A percentile compares a stretch with the other conserved stretches of the same genome.
phyloP scores from a whole-genome alignment of 257 asterid genomes.

The Leptodermis oblonga region DNA sequence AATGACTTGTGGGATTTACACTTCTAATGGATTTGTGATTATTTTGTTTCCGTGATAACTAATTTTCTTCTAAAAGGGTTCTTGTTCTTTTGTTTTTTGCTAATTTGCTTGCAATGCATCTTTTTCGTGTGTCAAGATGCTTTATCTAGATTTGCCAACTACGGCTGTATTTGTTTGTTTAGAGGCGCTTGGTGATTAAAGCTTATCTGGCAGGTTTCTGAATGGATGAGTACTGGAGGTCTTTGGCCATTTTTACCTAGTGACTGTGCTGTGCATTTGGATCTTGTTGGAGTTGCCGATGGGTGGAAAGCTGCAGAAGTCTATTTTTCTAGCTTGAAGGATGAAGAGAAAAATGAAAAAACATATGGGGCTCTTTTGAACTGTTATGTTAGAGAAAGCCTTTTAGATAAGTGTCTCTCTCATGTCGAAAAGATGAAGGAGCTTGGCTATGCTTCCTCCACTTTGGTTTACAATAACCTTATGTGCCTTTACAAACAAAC shows the following conservation, averaged over 20 bases:
- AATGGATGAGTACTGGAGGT: constrained; percentile 38
- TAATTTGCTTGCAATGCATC: neutral
- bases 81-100: too few species aligned
- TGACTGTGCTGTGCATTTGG: constrained; percentile 62
- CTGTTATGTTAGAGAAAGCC: constrained; percentile 48
- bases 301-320: constrained; percentile 52
- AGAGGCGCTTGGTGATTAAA: constrained; percentile 16
- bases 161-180: constrained; percentile 14
- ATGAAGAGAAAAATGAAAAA: constrained; percentile 39
- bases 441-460: constrained; percentile 33
- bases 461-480: constrained; percentile 55
- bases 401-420: constrained; percentile 36
- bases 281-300: constrained; percentile 49
- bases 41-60: neutral
- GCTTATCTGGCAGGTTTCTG: constrained; percentile 41
- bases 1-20: neutral
- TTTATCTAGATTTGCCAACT: neutral
- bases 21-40: neutral
- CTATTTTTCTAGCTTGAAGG: constrained; percentile 35
- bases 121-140: neutral
- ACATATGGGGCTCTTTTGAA: constrained; percentile 55
- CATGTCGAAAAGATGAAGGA: constrained; percentile 53
- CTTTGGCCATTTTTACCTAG: constrained; percentile 31
- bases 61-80: too few species aligned
- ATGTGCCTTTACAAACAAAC: constrained; percentile 52